phyloP scores from a whole-genome alignment of 306 rosid species.

The Glycyrrhiza uralensis region DNA sequence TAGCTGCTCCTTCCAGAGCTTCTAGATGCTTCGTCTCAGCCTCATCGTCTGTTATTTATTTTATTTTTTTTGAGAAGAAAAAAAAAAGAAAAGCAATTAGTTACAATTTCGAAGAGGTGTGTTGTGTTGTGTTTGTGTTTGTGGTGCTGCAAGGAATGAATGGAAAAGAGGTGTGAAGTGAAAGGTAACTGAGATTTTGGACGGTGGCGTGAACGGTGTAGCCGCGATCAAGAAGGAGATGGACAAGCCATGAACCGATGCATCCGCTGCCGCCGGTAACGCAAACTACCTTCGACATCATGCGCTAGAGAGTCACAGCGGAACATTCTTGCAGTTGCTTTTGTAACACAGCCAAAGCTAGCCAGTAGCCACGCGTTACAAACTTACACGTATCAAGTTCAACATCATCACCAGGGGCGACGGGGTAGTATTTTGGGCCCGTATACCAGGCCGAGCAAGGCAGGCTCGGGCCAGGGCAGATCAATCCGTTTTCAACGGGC shows the following conservation, averaged over 20 bases:
- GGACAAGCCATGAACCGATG: slow-evolving; percentile 85
- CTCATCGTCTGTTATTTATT: slow-evolving; percentile 44
- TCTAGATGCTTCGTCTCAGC: slow-evolving; percentile 75
- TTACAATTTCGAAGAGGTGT: neutral
- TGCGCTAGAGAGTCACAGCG: neutral
- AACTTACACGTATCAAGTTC: no score
- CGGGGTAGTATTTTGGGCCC: no score
- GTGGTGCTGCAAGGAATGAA: neutral
- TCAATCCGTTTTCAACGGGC: no score
- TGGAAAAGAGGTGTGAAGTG: neutral
- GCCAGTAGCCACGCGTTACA: no score
- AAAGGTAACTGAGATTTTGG: slow-evolving; percentile 53
- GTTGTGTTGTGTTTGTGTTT: neutral
- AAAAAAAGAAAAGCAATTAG: neutral
- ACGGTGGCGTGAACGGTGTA: slow-evolving; percentile 87
- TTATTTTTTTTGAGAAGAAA: no score
- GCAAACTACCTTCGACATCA: slow-evolving; percentile 57
- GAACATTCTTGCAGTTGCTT: neutral
- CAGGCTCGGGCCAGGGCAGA: no score
- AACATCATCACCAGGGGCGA: no score
- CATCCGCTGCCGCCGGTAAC: slow-evolving; percentile 91
- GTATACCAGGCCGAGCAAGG: no score
- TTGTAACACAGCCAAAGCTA: neutral
- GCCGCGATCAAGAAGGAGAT: slow-evolving; percentile 73
- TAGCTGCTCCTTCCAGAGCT: slow-evolving; percentile 50